Base-by-base conservation (phyloP, 2,329 filamentous ascomycete species). In the Mycosphaerella sp. region DNA sequence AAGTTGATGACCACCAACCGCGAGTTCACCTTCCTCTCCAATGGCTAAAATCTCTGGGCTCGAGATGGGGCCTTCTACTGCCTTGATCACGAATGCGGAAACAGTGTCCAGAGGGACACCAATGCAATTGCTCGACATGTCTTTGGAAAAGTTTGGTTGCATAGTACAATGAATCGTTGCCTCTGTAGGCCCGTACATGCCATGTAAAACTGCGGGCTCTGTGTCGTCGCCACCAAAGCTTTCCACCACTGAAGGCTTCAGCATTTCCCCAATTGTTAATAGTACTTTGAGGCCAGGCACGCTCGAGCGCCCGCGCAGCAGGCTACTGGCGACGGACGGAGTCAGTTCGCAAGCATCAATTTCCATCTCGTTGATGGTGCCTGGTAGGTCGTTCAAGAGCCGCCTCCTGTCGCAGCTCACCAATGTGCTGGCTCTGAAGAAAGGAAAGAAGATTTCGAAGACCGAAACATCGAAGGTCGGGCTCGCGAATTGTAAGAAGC, bases 121-220 rank as follows among this genome's bases (percentile, higher is more conserved):
- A 59, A 95, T 93, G 46, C 83, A 86, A 3, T 81, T 79, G 4
- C 83, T 80, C 2, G 80, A 76, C 6, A 80, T 80, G 17, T 70
- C 68, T 4, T 76, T 74, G 5, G 72, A 66, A 62, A 95, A 84
- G 0, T 76, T 73, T 0, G 84, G 74, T 59, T 89, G 84, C 4
- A 93, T 71, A 0, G 89, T 95, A 67, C 89, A 96, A 67, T 96
- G 91, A 54, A 96, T 95, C 0, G 90, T 83, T 6, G 89, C 89
- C 72, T 96, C 91, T 0, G 91, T 96, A 1, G 91, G 91, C 0
- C 91, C 91, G 66, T 96, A 96, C 89, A 95, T 95, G 34, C 85
- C 91, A 80, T 89, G 91, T 0, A 96, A 76, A 42, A 95, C 83
- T 61, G 86, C 84, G 1, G 74, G 67, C 6, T 71, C 72, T 0